Conservation (phyloP, 164 flowering plant genomes). For the Kingdonia uniflora region DNA sequence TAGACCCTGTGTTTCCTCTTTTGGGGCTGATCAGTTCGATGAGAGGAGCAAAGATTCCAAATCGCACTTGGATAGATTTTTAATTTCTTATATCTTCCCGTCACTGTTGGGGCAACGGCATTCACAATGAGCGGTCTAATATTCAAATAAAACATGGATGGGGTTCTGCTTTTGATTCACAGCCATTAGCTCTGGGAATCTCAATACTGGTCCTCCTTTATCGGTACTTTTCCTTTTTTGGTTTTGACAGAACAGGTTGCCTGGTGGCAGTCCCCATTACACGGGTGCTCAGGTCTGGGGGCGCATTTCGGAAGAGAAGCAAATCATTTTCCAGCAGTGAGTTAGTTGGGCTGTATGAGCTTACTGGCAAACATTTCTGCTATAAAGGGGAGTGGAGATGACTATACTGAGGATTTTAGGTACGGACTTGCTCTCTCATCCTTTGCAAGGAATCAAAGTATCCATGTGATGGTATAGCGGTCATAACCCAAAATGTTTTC, state of each 20-base stretch:
- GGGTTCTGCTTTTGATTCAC: conserved; percentile 86
- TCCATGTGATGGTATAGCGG: no score
- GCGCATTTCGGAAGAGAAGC: conserved; percentile 72
- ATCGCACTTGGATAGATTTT: conserved; percentile 71
- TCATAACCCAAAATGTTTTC: neutral
- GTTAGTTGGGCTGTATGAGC: conserved; percentile 69
- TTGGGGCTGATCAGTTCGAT: conserved; percentile 98
- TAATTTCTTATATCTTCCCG: conserved; percentile 89
- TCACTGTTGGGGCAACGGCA: conserved; percentile 84
- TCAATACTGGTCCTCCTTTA: conserved; percentile 73
- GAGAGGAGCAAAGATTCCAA: conserved; percentile 73
- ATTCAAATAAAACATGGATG: conserved; percentile 80
- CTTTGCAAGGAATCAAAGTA: neutral
- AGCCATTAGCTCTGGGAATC: conserved; percentile 85
- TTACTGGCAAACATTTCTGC: conserved; percentile 77
- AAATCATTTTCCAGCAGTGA: conserved; percentile 63
- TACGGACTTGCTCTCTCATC: conserved; percentile 11
- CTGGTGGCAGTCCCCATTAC: conserved; percentile 97
- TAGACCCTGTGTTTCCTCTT: conserved; percentile 94
- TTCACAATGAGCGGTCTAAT: conserved; percentile 84
- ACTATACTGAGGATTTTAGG: conserved; percentile 77
- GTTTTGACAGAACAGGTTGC: conserved; percentile 78
- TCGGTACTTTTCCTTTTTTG: conserved; percentile 83
- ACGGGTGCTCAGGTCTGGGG: conserved; percentile 87
- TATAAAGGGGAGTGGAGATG: conserved; percentile 81